Conservation (phyloP, 441 rosid species). For the Euphorbia schlechtendalii region DNA sequence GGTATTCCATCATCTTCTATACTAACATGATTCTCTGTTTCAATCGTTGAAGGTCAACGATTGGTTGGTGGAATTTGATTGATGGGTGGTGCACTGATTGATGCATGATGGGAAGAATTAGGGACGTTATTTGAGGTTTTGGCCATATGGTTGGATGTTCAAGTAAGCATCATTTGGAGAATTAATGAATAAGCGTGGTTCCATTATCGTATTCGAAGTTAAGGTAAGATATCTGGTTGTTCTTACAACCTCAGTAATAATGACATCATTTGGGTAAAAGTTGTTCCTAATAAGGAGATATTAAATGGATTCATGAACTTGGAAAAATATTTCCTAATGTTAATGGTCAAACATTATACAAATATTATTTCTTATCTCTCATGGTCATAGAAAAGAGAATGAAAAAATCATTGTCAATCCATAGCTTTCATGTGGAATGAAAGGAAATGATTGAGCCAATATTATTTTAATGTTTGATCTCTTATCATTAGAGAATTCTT, state of each 20-base stretch:
- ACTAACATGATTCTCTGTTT: background rate
- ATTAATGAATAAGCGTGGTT: no score
- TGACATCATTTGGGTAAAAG: background rate
- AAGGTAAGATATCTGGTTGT: conserved; percentile 7
- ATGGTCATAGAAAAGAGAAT: no score
- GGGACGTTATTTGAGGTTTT: background rate
- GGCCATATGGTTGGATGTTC: background rate
- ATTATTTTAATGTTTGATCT: background rate
- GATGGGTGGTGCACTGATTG: no score
- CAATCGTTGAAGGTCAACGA: background rate
- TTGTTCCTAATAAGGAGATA: background rate
- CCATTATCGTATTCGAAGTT: conserved; percentile 2
- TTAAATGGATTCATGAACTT: background rate
- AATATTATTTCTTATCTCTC: conserved; percentile 13
- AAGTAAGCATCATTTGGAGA: background rate
- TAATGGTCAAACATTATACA: no score
- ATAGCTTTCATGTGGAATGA: no score
- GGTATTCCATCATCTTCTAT: conserved; percentile 21
- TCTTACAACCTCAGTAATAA: conserved; percentile 1
- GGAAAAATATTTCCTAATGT: conserved; percentile 11
- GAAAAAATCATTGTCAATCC: no score
- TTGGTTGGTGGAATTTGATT: background rate
- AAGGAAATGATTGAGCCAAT: background rate
- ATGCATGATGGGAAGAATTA: no score
- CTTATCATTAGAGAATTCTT: no score